Evolutionary conservation across 2,329 filamentous ascomycete genomes (phyloP), one percentile per base, ranked within the genome.

Genomic region (Orbilia javanica): DNA sequence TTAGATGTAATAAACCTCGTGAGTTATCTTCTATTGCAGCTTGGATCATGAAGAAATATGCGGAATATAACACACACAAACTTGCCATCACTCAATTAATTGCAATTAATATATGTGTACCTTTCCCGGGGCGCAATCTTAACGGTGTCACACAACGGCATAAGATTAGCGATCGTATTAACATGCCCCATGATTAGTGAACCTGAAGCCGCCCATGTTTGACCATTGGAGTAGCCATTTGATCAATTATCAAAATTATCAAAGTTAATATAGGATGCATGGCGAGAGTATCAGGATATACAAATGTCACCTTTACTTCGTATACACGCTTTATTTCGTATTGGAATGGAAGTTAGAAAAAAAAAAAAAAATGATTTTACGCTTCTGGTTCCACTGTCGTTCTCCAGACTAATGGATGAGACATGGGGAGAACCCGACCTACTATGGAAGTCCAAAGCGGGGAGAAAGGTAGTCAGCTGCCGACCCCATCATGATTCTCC

Each of bases 401-500:
- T 15, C 46, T 31, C 18, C 36, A 55, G 60, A 36, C 8, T 46
- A 10, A 20, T 46, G n/a, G n/a, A 20, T 64, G 29, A 57, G 69
- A 62, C 62, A 66, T 66, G 20, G 42, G 27, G 29, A 39, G 42
- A 52, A 55, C 53, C 6, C 29, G 8, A 13, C 48, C 46, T 8
- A n/a, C 20, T 31, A 15, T 65, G 69, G 69, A 66, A 65, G 50
- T 53, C 11, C 34, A 73, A 55, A 73, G 69, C 69, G 69, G 69
- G 70, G 62, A 67, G 70, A 42, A 57, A 22, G 25, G 22, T 6
- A 66, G 44, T 72, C 67, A 78, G 18, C 52, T 65, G 52, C 42
- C 39, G 67, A 78, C 74, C 74, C 74, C 74, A 78, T 78, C 74
- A 55, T 42, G 48, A 67, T 78, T 67, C 74, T 78, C 74, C 74